Evolutionary conservation across 768 basidiomycete species (phyloP), one percentile per base, ranked within the genome.

Genomic region (Serendipita sp.): DNA sequence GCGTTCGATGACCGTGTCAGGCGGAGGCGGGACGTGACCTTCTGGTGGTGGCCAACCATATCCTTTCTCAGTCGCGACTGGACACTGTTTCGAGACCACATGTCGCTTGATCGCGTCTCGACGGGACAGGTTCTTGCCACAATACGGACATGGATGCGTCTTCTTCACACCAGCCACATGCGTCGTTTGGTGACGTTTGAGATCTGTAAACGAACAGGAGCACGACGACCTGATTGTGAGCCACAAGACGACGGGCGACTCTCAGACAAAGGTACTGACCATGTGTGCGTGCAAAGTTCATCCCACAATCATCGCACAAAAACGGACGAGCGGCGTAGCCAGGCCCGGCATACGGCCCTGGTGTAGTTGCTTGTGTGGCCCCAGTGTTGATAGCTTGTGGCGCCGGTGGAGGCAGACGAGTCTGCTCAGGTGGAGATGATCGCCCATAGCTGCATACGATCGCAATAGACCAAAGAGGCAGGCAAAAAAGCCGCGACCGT

Each of bases 81-180:
- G 53, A 34, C 53, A 58, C 28, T 58, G 53, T n/a, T 58, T 58
- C 17, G 53, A 58, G 33, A 58, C 87, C 61, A 85, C 67, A 72
- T 90, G 88, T 70, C 88, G 78, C 73, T 89, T 90, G 66, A 89
- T 76, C 64, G 88, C 90, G 74, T 87, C 86, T 56, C 74, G 79
- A 71, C 88, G 81, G 74, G 85, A 86, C 71, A 89, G 88, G 69
- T 83, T 83, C 72, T 88, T 89, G 67, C 79, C 77, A 72, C 88
- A 90, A 70, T 76, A 83, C 28, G 78, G 79, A 73, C 88, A 90
- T 60, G 77, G 79, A 70, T 90, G 86, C 66, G 81, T 74, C 63
- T 82, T 77, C 22, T 85, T 83, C 14, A 78, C 76, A 38, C 82
- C 70, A 45, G 82, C 77, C 28, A 58, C 64, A 64, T 68, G 89